These are phyloP conservation scores for Verticillium isaacii DNA, from an alignment of 2,329 filamentous ascomycete species.

Conservation along the genomic window DNA sequence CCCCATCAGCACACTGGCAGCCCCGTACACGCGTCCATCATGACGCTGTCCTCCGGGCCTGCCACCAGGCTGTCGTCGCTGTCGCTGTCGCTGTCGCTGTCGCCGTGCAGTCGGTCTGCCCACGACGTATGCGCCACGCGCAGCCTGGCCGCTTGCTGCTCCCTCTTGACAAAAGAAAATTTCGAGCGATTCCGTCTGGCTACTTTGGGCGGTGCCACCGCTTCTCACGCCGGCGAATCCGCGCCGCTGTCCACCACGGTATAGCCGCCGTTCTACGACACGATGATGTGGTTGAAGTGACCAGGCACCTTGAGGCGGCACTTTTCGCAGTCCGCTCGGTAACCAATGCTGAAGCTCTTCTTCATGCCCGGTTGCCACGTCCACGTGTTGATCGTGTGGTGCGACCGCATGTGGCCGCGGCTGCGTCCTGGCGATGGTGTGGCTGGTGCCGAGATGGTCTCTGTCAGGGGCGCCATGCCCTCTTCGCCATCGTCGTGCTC, in stretches of 20 bases:
- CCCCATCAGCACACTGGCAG: background rate
- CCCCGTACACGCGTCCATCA: background rate
- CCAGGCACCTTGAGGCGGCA: constrained; percentile 70
- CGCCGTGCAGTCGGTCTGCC: background rate
- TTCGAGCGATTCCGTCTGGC: background rate
- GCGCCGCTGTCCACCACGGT: background rate
- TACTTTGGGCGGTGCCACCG: background rate
- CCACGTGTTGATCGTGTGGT: constrained; percentile 57
- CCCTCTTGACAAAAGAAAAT: background rate
- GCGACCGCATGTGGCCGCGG: constrained; percentile 53
- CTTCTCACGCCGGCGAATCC: background rate
- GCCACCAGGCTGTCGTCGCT: background rate
- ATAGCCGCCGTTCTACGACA: constrained; percentile 40
- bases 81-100: background rate
- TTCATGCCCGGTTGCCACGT: constrained; percentile 61
- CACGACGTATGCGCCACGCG: background rate
- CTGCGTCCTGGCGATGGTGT: constrained; percentile 38
- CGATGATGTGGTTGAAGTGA: constrained; percentile 76
- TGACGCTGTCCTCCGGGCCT: background rate
- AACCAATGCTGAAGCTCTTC: constrained; percentile 73
- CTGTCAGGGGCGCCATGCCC: constrained; percentile 6
- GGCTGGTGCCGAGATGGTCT: constrained; percentile 20
- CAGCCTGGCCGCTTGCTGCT: background rate
- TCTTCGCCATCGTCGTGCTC: background rate
- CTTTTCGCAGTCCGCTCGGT: constrained; percentile 72